Evolutionary conservation across 192 early-diverging fungal genomes (phyloP).

Genomic region (Globomyces pollinis-pini): DNA sequence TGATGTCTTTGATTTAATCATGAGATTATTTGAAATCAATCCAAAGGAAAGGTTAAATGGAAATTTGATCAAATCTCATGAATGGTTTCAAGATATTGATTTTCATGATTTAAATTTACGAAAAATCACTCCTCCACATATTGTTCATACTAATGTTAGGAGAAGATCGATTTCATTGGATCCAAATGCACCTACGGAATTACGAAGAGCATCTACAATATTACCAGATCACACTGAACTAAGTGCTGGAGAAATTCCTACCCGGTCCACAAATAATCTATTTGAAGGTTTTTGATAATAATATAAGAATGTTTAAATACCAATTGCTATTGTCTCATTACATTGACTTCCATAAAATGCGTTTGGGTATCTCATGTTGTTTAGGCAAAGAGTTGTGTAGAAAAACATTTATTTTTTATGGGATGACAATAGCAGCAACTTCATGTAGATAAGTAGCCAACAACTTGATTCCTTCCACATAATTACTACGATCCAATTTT

Average conservation of each 20-base stretch:
- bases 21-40: neutral
- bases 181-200: too few relatives aligned
- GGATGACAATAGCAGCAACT: constrained; percentile 44
- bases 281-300: too few relatives aligned
- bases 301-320: too few relatives aligned
- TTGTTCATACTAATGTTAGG: neutral
- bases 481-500: constrained; percentile 87
- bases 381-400: too few relatives aligned
- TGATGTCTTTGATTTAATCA: constrained; percentile 5
- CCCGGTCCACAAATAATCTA: too few relatives aligned
- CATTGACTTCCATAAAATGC: too few relatives aligned
- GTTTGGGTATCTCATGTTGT: too few relatives aligned
- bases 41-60: neutral
- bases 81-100: constrained; percentile 1
- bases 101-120: neutral
- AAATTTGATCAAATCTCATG: neutral
- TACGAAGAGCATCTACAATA: too few relatives aligned
- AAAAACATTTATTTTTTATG: neutral
- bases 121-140: neutral
- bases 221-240: too few relatives aligned
- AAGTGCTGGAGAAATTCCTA: too few relatives aligned
- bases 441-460: constrained; percentile 86
- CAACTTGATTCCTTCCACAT: constrained; percentile 92
- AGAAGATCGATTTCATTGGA: too few relatives aligned
- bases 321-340: too few relatives aligned